Evolutionary conservation across 108 stramenopile species (phyloP), one percentile per base, ranked within the genome.

Genomic region (Fistulifera solaris): DNA sequence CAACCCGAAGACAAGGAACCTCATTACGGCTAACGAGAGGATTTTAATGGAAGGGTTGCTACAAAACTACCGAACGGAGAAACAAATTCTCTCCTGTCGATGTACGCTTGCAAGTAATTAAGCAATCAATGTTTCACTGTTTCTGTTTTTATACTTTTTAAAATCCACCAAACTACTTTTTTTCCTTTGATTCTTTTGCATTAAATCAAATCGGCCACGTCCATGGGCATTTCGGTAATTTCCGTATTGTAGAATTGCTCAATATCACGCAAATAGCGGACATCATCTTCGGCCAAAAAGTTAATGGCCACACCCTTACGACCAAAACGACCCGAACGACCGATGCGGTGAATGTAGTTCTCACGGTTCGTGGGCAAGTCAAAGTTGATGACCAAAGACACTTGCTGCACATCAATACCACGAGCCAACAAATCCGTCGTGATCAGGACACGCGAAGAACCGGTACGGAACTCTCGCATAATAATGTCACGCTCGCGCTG

Each of bases 281-380:
- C 94, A 79, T 98, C 97, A 19, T 81, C 94, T 68, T 87, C 83
- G 24, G 95, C 94, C 56, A 99, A 66, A 75, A 99, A 99, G 94
- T 98, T 99, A 79, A 99, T 98, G 58, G 97, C 96, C 35, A 98
- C 97, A 73, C 98, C 98, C 94, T 98, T 99, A 72, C 98, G 89
- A 61, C 98, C 98, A 68, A 98, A 98, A 67, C 98, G 95, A 63
- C 98, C 98, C 41, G 89, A 92, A 62, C 98, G 95, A 62, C 98
- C 98, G 70, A 99, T 99, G 79, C 98, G 93, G 73, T 99, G 98
- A 64, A 98, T 98, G 92, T 98, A 99, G 78, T 96, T 96, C 82
- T 99, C 99, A 66, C 99, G 88, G 82, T 99, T 99, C 43, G 97
- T 97, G 38, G 99, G 99, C 38, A 99, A 80, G 65, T 99, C 99